Conservation (phyloP, 2,329 filamentous ascomycete genomes). For the Aspergillus terreus region DNA sequence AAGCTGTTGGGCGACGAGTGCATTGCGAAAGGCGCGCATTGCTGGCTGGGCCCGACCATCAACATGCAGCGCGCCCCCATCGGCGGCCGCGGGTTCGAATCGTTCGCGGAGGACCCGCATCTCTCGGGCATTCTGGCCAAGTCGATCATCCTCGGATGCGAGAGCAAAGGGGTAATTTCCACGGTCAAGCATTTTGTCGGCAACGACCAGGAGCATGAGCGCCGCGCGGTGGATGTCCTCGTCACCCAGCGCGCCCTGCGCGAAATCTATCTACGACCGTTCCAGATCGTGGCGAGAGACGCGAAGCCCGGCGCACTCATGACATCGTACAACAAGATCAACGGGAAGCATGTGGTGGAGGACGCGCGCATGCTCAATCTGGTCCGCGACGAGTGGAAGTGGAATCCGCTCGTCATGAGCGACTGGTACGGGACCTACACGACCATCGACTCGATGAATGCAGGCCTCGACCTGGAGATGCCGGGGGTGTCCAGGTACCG, state of each 20-base stretch:
- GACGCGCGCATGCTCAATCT: constrained; percentile 24
- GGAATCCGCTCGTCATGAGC: constrained; percentile 32
- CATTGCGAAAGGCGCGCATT: constrained; percentile 57
- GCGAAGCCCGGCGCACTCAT: constrained; percentile 51
- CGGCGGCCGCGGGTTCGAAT: constrained; percentile 26
- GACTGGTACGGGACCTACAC: constrained; percentile 27
- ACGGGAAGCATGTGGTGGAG: constrained; percentile 39
- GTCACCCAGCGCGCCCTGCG: constrained; percentile 47
- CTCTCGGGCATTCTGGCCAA: constrained; percentile 19
- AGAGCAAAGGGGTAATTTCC: constrained; percentile 65
- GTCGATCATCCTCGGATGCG: constrained; percentile 57
- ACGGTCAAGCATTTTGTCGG: constrained; percentile 61
- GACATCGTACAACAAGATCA: constrained; percentile 52
- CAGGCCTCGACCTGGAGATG: constrained; percentile 26
- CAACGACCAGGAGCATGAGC: constrained; percentile 33
- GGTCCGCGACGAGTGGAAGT: constrained; percentile 32
- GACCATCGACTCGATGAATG: constrained; percentile 17
- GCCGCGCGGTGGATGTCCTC: constrained; percentile 27
- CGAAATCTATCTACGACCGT: constrained; percentile 58
- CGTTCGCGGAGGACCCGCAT: constrained; percentile 24
- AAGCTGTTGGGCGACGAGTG: constrained; percentile 64
- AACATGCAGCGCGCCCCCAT: constrained; percentile 58
- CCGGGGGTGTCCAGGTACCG: constrained; percentile 18
- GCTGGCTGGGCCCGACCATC: constrained; percentile 59
- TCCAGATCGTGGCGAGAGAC: constrained; percentile 53